Evolutionary conservation across 331 rosid species (phyloP), one percentile per base, ranked within the genome.

Genomic region (Malus hybrid): DNA sequence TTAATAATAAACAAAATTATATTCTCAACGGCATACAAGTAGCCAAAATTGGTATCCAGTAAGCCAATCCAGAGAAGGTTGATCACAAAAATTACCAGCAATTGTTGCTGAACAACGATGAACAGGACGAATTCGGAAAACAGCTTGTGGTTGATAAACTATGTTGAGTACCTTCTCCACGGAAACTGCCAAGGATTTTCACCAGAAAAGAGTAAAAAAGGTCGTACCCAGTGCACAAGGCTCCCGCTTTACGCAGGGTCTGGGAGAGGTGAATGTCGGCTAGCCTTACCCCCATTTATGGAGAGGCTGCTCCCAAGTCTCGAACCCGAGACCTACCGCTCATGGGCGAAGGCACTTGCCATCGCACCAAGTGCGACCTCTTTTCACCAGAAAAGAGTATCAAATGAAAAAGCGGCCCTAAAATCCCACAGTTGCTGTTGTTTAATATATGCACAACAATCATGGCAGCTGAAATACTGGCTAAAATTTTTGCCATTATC

Each of bases 111-210:
- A 92, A 83, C 99, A 94, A 4, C 96, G 97, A 82, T 55, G 86
- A 74, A 94, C 91, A 0, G 99, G 92, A 36, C 93, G 96, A 73
- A 92, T 92, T 54, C 97, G 83, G 59, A 94, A 94, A 77, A 94
- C 69, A 73, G 97, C 97, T 83, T 92, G 97, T 42, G 99, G 99
- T 80, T 94, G 99, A 85, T 92, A 94, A 84, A 92, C 96, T 74
- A 94, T 88, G 57, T 91, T 82, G 78, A 94, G 81, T 74, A 84
- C 99, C 89, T 90, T 94, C 91, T 94, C 97, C 82, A 92, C 97
- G 56, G 96, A 90, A 79, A 94, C 97, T 94, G 93, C 79, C 20
- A 73, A 79, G 36, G 62, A 36, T 70, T 70, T 76, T 68, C 36
- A 61, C 46, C 75, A 15, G 33, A 70, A 77, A 62, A 81, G 4